Percentiles rank a stretch among this genome's conserved stretches.
Evolutionary conservation across 2,329 filamentous ascomycete genomes (phyloP).

Genomic region (Beauveria bassiana): DNA sequence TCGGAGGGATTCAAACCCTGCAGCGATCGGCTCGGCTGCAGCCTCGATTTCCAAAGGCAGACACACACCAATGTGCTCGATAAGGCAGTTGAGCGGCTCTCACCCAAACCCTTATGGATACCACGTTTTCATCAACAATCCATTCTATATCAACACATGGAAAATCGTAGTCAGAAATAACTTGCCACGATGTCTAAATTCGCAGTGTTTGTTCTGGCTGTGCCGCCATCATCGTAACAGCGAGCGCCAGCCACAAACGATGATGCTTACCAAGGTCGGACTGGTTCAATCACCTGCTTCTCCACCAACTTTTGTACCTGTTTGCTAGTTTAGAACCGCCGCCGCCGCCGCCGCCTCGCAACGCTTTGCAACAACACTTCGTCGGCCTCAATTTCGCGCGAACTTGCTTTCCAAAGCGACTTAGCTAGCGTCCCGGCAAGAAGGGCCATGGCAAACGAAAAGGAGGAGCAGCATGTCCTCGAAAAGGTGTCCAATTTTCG

Average conservation of each 20-base stretch:
- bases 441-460: slow-evolving; percentile 11
- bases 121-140: no score
- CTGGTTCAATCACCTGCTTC: neutral
- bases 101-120: no score
- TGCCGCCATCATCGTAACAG: neutral
- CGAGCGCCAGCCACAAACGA: neutral
- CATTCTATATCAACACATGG: no score
- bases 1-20: neutral
- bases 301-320: neutral
- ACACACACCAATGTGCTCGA: neutral
- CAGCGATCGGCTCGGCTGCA: neutral
- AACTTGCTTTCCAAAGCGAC: neutral
- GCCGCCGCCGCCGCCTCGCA: neutral
- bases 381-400: neutral
- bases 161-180: no score
- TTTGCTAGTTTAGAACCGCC: no score
- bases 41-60: neutral
- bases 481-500: slow-evolving; percentile 53
- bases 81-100: no score
- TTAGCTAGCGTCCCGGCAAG: neutral
- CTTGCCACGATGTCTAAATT: no score
- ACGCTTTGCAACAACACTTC: neutral
- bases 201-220: no score
- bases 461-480: slow-evolving; percentile 33
- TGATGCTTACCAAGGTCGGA: neutral